Evolutionary conservation across 306 rosid genomes (phyloP), one percentile per base, ranked within the genome.

Genomic region (Corylus americana): DNA sequence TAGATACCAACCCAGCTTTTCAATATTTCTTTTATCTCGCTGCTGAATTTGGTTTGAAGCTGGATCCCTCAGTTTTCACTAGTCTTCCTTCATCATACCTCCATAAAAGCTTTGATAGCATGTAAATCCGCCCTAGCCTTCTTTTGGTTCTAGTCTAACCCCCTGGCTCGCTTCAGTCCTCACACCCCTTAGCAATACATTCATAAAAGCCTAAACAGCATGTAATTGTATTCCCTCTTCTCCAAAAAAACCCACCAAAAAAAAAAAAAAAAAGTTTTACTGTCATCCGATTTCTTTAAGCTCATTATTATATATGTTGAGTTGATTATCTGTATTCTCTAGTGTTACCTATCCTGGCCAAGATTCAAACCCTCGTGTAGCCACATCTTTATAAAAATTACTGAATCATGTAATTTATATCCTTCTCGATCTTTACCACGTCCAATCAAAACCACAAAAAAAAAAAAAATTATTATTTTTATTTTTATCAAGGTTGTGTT

Each of bases 151-250:
- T 80, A 76, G 53, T 81, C 47, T 45, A 87, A 37, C 27, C 27
- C 27, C 27, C 95, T 94, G 98, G 97, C 76, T 88, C 77, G 79
- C 3, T 71, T 79, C 79, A 37, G 74, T 61, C 35, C 71, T 16
- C 37, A 73, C 57, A 74, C 76, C 81, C 95, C 96, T 85, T 95
- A 90, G 80, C 70, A 75, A 66, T 55, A 81, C 83, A 22, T 85
- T 89, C 85, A 91, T 83, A 91, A 92, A 90, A 91, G 73, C 86
- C 81, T 39, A 1, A 85, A 67, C 77, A 92, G 59, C 79, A 94
- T 92, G 98, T 94, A 94, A 94, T 20, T 73, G 22, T 55, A 35
- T 35, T 50, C 74, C 74, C 75, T 78, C 59, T 2, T 14, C 76
- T 51, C 70, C 74, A 48, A 20, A 37, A 62, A 64, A 61, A 78